Evolutionary conservation across 257 asterid species (phyloP), one percentile per base, ranked within the genome.

Genomic region (Rubia yunnanensis): DNA sequence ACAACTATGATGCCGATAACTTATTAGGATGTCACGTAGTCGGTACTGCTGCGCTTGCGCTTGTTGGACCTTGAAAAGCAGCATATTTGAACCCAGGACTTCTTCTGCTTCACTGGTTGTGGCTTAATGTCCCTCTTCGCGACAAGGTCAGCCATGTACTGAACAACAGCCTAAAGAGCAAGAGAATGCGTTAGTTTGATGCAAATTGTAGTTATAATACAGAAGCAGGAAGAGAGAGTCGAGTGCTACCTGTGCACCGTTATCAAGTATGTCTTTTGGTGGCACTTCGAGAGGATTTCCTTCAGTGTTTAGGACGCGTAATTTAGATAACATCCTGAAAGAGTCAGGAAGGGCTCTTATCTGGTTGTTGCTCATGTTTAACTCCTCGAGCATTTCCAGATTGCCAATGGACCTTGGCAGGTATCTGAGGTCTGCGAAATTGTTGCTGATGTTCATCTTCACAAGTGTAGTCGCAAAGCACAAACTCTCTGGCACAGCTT

Each of bases 381-480:
- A 78, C 74, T 79, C 97, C 75, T 90, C 95, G 3, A 90, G 87
- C 82, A 75, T 76, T 73, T 90, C 97, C 27, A 90, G 94, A 68
- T 90, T 90, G 20, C 97, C 97, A 32, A 90, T 82, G 26, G 97
- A 87, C 76, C 97, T 79, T 5, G 97, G 97, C 53, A 90, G 87
- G 59, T 62, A 78, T 53, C 69, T 83, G 67, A 90, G 79, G 74
- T 87, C 95, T 0, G 97, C 95, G 30, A 90, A 90, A 73, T 90
- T 90, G 85, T 84, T 87, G 84, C 97, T 90, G 71, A 90, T 85
- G 80, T 85, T 90, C 84, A 90, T 68, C 78, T 85, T 87, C 35
- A 85, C 85, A 13, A 90, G 86, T 7, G 87, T 79, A 44, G 95
- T 90, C 5, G 89, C 97, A 68, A 90, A 88, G 83, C 97, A 90